A percentile compares a stretch with the other conserved stretches of the same genome.
These are phyloP conservation scores for Meyerozyma guilliermondii DNA, from an alignment of 1,139 yeast genomes.

Conservation along the genomic window DNA sequence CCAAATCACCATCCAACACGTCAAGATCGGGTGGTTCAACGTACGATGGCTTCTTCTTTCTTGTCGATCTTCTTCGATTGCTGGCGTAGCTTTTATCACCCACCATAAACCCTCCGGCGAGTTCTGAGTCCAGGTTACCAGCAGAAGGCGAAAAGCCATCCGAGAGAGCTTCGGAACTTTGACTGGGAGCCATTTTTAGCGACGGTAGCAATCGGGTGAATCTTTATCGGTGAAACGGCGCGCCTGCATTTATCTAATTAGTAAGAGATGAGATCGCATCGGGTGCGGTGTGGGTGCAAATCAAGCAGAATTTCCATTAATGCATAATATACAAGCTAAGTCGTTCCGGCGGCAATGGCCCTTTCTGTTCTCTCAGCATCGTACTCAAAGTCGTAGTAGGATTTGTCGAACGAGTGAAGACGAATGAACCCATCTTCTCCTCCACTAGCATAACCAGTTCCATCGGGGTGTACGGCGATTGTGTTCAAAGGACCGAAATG, in stretches of 20 bases:
- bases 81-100: slow-evolving; percentile 19
- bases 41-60: slow-evolving; percentile 8
- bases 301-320: background rate
- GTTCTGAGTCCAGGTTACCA: background rate
- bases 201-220: background rate
- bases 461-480: slow-evolving; percentile 91
- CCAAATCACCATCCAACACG: slow-evolving; percentile 8
- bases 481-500: slow-evolving; percentile 98
- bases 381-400: slow-evolving; percentile 86
- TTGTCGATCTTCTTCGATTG: slow-evolving; percentile 11
- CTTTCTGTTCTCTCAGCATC: slow-evolving; percentile 77
- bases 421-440: slow-evolving; percentile 98
- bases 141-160: background rate
- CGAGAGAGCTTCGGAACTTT: background rate
- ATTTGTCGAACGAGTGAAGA: slow-evolving; percentile 87
- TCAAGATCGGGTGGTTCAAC: slow-evolving; percentile 7
- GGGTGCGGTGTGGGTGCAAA: background rate
- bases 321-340: slow-evolving; percentile 6
- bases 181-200: background rate
- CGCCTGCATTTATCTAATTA: background rate
- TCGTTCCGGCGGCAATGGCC: slow-evolving; percentile 34
- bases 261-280: background rate
- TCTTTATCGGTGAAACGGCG: background rate
- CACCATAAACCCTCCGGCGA: slow-evolving; percentile 39
- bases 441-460: slow-evolving; percentile 89